A percentile compares a stretch with the other conserved stretches of the same genome.
These are phyloP conservation scores for Cornus kousa DNA, from an alignment of 148 eudicot species.

Conservation along the genomic window DNA sequence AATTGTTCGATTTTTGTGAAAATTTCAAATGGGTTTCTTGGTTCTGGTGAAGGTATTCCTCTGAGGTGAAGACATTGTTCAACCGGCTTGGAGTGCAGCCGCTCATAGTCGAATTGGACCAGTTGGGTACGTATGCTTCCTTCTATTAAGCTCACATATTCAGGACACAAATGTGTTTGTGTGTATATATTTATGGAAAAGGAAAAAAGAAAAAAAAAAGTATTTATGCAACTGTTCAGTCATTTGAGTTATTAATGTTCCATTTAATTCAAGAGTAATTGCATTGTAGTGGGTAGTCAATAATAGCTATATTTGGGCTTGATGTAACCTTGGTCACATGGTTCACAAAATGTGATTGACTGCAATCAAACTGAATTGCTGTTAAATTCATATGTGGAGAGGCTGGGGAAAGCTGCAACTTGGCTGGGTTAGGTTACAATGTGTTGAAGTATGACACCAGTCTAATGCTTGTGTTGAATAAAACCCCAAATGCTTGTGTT, in stretches of 20 bases:
- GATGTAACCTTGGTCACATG: neutral
- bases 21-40: slow-evolving; percentile 16
- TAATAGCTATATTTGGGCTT: neutral
- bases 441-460: neutral
- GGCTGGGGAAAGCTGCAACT: neutral
- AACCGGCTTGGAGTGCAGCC: slow-evolving; percentile 79
- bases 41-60: slow-evolving; percentile 59
- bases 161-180: too few species aligned
- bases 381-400: neutral
- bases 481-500: neutral
- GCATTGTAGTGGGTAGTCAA: neutral
- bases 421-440: neutral
- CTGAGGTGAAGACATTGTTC: slow-evolving; percentile 82
- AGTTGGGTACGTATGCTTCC: slow-evolving; percentile 58
- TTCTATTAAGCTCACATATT: neutral
- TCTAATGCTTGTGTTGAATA: neutral
- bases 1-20: neutral
- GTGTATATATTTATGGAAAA: too few species aligned
- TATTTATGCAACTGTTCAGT: neutral
- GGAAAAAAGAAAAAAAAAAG: too few species aligned
- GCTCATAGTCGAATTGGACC: slow-evolving; percentile 77
- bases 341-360: neutral
- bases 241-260: neutral
- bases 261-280: neutral
- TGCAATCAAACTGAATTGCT: neutral